phyloP scores from a whole-genome alignment of 2,329 filamentous ascomycete species.

The Nigrograna mackinnonii region DNA sequence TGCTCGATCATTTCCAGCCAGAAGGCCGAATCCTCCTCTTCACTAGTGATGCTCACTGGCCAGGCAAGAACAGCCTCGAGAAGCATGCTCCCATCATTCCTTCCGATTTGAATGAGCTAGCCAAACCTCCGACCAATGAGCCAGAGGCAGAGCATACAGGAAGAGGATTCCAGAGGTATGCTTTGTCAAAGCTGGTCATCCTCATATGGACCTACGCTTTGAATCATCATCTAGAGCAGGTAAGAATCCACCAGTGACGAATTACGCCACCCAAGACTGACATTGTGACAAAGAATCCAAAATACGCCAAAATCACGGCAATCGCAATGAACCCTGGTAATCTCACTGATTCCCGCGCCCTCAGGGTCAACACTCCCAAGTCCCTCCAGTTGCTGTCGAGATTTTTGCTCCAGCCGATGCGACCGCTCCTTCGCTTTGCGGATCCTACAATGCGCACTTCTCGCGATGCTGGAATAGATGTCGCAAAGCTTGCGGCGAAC shows the following conservation, averaged over 20 bases:
- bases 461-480: conserved; percentile 1
- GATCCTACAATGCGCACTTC: conserved; percentile 1
- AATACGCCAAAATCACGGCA: conserved; percentile 27
- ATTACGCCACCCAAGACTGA: neutral
- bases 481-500: neutral
- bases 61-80: conserved; percentile 41
- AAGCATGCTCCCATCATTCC: conserved; percentile 39
- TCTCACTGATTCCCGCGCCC: conserved; percentile 40
- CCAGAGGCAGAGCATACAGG: conserved; percentile 34
- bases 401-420: conserved; percentile 26
- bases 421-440: neutral
- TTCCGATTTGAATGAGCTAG: conserved; percentile 38
- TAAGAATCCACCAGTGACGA: too few species aligned
- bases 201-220: conserved; percentile 48
- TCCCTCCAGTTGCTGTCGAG: conserved; percentile 26
- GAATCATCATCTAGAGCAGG: conserved; percentile 36
- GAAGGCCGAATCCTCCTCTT: conserved; percentile 23
- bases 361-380: conserved; percentile 36
- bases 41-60: conserved; percentile 39
- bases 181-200: conserved; percentile 46
- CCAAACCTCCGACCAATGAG: conserved; percentile 36
- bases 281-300: neutral
- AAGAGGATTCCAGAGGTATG: conserved; percentile 50
- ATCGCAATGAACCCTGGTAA: conserved; percentile 40
- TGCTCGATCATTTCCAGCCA: conserved; percentile 15